These are phyloP conservation scores for Ceratocystis huliohia DNA, from an alignment of 2,329 filamentous ascomycete genomes.

Conservation along the genomic window DNA sequence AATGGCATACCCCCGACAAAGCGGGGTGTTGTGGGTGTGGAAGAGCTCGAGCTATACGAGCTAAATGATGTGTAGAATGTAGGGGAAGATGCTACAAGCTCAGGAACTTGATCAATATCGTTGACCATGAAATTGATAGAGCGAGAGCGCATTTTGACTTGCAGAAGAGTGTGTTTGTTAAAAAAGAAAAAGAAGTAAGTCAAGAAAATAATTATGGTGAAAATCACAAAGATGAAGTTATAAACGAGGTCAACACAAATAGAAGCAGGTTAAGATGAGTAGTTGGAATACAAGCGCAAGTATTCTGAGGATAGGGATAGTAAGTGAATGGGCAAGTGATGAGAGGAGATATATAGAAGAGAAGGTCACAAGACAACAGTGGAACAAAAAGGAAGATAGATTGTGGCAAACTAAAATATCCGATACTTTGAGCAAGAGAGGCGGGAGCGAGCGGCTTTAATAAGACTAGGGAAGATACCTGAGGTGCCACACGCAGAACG, in stretches of 20 bases:
- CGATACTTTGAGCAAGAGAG: neutral
- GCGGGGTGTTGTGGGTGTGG: neutral
- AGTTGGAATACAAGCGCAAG: neutral
- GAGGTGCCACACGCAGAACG: neutral
- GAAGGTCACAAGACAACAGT: neutral
- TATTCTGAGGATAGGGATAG: neutral
- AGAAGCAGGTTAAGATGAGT: neutral
- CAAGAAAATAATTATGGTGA: neutral
- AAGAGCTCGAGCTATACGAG: neutral
- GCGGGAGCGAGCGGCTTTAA: neutral
- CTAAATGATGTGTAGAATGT: neutral
- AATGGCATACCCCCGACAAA: neutral
- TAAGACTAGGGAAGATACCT: neutral
- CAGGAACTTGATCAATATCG: neutral
- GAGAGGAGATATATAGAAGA: neutral
- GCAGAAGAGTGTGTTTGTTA: neutral
- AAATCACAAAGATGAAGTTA: neutral
- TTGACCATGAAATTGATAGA: constrained; percentile 3
- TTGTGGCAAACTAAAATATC: neutral
- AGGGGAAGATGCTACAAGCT: neutral
- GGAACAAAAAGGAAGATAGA: neutral
- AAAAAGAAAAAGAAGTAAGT: neutral
- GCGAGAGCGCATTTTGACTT: neutral
- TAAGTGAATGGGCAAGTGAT: neutral
- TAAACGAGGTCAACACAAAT: no score